Evolutionary conservation across 306 rosid genomes (phyloP).

Genomic region (Pterocarpus macrocarpus): DNA sequence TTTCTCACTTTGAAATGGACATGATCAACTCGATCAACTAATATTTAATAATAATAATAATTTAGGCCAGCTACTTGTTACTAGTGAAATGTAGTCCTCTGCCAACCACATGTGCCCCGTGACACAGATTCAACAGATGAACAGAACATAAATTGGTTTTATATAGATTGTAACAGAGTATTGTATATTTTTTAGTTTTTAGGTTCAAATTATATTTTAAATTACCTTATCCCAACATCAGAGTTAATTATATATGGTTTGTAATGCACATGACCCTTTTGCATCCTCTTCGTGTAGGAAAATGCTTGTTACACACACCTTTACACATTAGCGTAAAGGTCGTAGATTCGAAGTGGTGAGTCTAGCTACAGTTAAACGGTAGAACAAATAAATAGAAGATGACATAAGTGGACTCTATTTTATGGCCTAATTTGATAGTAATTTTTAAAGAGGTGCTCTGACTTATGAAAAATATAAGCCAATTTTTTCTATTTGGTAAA

Average conservation of each 20-base stretch:
- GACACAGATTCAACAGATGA: slow-evolving; percentile 20
- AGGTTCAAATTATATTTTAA: neutral
- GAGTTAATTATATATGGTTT: neutral
- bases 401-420: too few species aligned
- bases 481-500: too few species aligned
- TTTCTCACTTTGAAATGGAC: neutral
- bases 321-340: too few species aligned
- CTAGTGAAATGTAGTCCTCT: neutral
- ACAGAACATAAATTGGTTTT: slow-evolving; percentile 10
- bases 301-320: neutral
- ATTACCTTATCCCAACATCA: neutral
- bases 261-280: neutral
- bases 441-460: too few species aligned
- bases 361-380: too few species aligned
- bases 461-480: too few species aligned
- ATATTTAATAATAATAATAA: neutral
- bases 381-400: too few species aligned
- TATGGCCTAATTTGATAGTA: too few species aligned
- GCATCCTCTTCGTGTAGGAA: neutral
- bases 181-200: neutral
- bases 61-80: neutral
- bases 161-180: neutral
- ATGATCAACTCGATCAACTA: neutral
- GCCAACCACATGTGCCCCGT: slow-evolving; percentile 7
- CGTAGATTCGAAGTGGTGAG: too few species aligned